Evolutionary conservation across 176 grass and related monocot species (phyloP), one percentile per base, ranked within the genome.

Genomic region (Aegilops tauschii): DNA sequence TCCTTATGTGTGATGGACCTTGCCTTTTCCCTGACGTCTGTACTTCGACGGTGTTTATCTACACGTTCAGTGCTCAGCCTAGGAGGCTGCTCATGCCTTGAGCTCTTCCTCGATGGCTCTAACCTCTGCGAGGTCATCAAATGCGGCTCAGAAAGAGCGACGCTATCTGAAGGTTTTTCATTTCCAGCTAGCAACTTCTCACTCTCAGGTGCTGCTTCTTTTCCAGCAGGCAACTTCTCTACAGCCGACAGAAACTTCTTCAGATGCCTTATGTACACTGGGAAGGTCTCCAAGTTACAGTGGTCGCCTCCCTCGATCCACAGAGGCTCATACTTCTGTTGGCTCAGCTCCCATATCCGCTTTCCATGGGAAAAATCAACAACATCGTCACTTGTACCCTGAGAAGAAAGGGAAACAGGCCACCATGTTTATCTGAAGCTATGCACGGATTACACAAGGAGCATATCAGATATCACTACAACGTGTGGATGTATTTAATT

Each of bases 251-350:
- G 17, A 58, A 98, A 98, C 77, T 82, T 94, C 77, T 94, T 92
- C 13, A 98, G 73, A 79, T 98, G 96, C 36, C 85, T 92, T 28
- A 94, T 81, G 69, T 92, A 98, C 64, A 94, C 88, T 61, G 96
- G 93, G 65, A 91, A 98, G 62, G 61, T 49, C 78, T 98, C 93
- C 42, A 98, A 81, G 58, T 98, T 92, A 74, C 88, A 90, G 45
- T 98, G 96, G 49, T 90, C 93, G 37, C 96, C 96, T 35, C 92
- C 96, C 83, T 94, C 84, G 9, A 96, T 93, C 96, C 96, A 98
- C 18, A 98, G 80, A 88, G 96, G 93, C 37, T 96, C 96, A 64
- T 94, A 98, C 82, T 98, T 98, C n/a, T 94, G 79, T 83, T 88
- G 89, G 86, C 96, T 90, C 58, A 94, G 89, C 84, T 98, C 93